These are phyloP conservation scores for Monilinia polystroma DNA, from an alignment of 2,329 filamentous ascomycete genomes.

Conservation along the genomic window DNA sequence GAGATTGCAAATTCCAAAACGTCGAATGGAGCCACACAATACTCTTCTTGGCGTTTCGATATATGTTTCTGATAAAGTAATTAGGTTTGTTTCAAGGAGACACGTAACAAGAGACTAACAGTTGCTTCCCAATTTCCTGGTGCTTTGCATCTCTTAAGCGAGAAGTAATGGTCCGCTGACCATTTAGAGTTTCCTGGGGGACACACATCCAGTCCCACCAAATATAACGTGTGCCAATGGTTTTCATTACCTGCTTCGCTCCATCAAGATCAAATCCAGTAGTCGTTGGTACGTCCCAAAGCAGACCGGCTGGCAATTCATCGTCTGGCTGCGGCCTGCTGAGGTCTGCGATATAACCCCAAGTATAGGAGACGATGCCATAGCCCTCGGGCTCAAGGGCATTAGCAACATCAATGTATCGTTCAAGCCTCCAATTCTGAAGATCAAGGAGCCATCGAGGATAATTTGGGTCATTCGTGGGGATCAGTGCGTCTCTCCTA, in stretches of 20 bases:
- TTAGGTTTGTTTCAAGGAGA: not conserved
- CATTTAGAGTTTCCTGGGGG: not conserved
- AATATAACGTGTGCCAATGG: not conserved
- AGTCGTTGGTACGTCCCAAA: conserved; percentile 3
- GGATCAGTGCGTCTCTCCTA: not conserved
- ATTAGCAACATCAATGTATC: not conserved
- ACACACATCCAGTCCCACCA: conserved; percentile 11
- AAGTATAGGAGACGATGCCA: conserved; percentile 11
- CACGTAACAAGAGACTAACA: not conserved
- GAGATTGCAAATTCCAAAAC: not conserved
- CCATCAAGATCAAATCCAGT: not conserved
- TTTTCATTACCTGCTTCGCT: conserved; percentile 1
- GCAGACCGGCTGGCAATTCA: not conserved
- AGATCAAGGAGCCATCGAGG: conserved; percentile 12
- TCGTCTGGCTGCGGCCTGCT: not conserved
- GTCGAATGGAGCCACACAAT: conserved; percentile 15
- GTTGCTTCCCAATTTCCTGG: conserved; percentile 5
- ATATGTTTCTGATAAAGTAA: not conserved
- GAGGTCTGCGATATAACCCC: conserved; percentile 11
- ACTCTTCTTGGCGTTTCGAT: not conserved
- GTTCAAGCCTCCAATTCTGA: not conserved
- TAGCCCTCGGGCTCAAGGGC: not conserved
- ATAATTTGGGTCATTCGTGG: not conserved
- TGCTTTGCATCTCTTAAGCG: not conserved
- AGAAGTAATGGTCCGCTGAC: not conserved